Evolutionary conservation across 352 stramenopile genomes (phyloP).

Genomic region (Globisporangium megalacanthum): DNA sequence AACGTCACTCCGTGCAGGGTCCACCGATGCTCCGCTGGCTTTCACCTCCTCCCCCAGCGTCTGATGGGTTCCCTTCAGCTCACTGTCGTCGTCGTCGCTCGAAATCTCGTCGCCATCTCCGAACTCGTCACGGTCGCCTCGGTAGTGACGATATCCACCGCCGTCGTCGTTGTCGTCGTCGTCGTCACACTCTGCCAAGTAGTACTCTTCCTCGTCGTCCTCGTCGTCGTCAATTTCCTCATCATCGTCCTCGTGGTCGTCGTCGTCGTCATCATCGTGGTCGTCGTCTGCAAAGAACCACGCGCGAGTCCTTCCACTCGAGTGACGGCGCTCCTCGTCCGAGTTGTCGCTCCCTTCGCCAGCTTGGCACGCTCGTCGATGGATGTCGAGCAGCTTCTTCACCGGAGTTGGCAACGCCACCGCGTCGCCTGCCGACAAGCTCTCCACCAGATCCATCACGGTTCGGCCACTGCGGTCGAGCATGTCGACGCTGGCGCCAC

Average conservation of each 20-base stretch:
- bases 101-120: slow-evolving; percentile 21
- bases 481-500: slow-evolving; percentile 50
- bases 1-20: no score
- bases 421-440: background rate
- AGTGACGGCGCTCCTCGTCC: slow-evolving; percentile 20
- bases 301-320: slow-evolving; percentile 12
- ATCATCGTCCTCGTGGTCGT: slow-evolving; percentile 49
- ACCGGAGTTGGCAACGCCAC: slow-evolving; percentile 28
- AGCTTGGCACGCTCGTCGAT: slow-evolving; percentile 22
- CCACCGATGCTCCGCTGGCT: background rate
- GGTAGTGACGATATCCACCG: slow-evolving; percentile 21
- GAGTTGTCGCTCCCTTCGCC: slow-evolving; percentile 50
- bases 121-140: slow-evolving; percentile 17
- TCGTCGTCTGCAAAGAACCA: slow-evolving; percentile 44
- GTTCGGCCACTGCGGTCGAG: slow-evolving; percentile 45
- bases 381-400: slow-evolving; percentile 48
- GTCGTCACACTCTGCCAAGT: slow-evolving; percentile 56
- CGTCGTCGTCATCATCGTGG: slow-evolving; percentile 36
- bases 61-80: slow-evolving; percentile 6
- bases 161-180: slow-evolving; percentile 30
- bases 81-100: slow-evolving; percentile 30
- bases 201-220: slow-evolving; percentile 40
- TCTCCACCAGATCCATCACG: slow-evolving; percentile 38
- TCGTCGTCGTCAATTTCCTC: slow-evolving; percentile 54
- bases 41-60: background rate